Base-by-base conservation (phyloP, 306 rosid species). In the Cucurbita ficifolia region DNA sequence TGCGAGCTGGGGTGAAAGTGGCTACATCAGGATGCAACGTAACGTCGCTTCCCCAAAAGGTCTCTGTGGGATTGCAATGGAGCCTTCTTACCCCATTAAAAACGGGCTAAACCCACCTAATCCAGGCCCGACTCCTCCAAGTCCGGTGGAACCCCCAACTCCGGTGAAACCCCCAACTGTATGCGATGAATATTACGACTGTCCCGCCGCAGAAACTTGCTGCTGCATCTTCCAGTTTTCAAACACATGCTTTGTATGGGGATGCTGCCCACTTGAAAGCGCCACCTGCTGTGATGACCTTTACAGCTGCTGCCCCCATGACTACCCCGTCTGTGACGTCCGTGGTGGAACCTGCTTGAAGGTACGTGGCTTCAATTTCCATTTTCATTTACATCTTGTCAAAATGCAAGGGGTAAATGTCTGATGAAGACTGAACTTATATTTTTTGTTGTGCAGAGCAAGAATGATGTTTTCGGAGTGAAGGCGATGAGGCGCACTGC, bases 271-370 rank as follows among this genome's bases (percentile, higher is more conserved):
- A 21, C 96, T 95, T 2, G 97, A 89, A 75, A 79, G 56, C 22
- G 99, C 99, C 78, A 88, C 96, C 58, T 95, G 99, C 88, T 95
- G 99, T 38, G 97, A 91, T 0, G 99, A 95, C 75, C 81, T 77
- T 77, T 84, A 85, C 82, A 88, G 97, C 73, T 95, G 99, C 86
- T 95, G 99, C 87, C 97, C 99, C 3, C 77, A 73, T 4, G 96
- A 89, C 13, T 91, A 77, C 49, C 99, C 99, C 1, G 3, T 95
- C 74, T 95, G 99, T 14, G 76, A 95, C 74, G 24, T 75, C 36
- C 36, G 74, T 6, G 75, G 59, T 0, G 99, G 99, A 11, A 77
- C 83, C 16, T 95, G 99, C 79, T 75, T 76, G 50, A 75, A 38
- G 96, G 99, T 95, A 54, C 77, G 45, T 67, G 73, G 5, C 52